phyloP scores from a whole-genome alignment of 495 filamentous ascomycete species.

The Letharia columbiana region DNA sequence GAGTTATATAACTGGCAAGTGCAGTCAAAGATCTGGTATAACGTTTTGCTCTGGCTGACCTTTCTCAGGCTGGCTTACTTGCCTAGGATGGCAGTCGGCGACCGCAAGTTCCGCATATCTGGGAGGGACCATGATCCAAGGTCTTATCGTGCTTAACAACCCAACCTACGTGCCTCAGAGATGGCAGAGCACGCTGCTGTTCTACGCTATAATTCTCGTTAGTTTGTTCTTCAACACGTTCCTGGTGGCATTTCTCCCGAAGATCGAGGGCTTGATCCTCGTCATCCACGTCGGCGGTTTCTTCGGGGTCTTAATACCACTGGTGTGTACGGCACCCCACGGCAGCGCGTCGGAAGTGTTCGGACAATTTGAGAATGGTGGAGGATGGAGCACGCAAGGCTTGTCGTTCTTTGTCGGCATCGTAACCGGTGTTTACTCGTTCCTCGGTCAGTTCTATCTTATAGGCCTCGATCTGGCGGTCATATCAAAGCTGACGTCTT shows the following conservation, averaged over 20 bases:
- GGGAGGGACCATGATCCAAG: too few species aligned
- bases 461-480: too few species aligned
- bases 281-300: constrained; percentile 38
- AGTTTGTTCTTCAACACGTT: constrained; percentile 40
- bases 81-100: too few species aligned
- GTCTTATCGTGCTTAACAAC: too few species aligned
- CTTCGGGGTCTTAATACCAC: constrained; percentile 31
- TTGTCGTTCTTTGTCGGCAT: constrained; percentile 33
- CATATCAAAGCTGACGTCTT: not conserved
- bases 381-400: constrained; percentile 32
- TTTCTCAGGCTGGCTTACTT: too few species aligned
- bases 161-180: too few species aligned
- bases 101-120: too few species aligned
- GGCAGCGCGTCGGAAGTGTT: constrained; percentile 30
- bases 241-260: constrained; percentile 32
- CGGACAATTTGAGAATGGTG: constrained; percentile 29
- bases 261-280: constrained; percentile 33
- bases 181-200: constrained; percentile 29
- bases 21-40: too few species aligned
- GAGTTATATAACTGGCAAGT: too few species aligned
- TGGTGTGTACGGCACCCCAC: constrained; percentile 30
- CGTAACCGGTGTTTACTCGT: constrained; percentile 34
- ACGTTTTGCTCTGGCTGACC: too few species aligned
- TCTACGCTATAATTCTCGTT: constrained; percentile 33
- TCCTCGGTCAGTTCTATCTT: constrained; percentile 23